Evolutionary conservation across 306 rosid genomes (phyloP).

Genomic region (Malus sylvestris): DNA sequence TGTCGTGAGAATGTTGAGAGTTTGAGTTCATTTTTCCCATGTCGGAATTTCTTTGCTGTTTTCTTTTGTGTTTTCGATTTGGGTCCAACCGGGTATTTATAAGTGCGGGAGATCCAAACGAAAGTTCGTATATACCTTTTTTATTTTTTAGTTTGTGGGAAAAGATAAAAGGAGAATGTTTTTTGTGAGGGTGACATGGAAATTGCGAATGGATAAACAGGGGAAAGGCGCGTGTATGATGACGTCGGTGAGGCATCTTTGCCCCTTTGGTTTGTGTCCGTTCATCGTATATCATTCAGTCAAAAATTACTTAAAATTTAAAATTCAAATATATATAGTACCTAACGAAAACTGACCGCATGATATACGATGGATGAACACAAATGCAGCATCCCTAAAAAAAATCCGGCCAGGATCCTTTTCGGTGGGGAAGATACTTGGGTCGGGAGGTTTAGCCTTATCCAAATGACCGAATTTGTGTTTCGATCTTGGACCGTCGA

Average conservation of each 20-base stretch:
- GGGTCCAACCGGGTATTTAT: conserved; percentile 35
- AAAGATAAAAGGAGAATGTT: no score
- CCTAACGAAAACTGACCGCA: no score
- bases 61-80: background rate
- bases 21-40: background rate
- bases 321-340: no score
- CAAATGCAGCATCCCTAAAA: rapidly evolving
- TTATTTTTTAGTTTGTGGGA: background rate
- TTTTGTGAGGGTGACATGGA: conserved; percentile 33
- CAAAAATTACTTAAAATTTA: rapidly evolving
- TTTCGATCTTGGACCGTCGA: conserved; percentile 1
- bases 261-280: conserved; percentile 16
- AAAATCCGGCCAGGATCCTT: no score
- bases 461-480: conserved; percentile 16
- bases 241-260: conserved; percentile 22
- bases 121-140: background rate
- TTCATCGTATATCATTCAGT: rapidly evolving
- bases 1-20: background rate
- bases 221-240: conserved; percentile 27
- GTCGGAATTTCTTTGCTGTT: background rate
- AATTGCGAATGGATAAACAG: conserved; percentile 25
- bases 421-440: background rate
- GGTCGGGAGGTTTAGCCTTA: conserved; percentile 39
- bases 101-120: conserved; percentile 1
- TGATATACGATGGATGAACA: rapidly evolving